phyloP scores from a whole-genome alignment of 371 early-diverging fungal species.

The Umbelopsis sp. region DNA sequence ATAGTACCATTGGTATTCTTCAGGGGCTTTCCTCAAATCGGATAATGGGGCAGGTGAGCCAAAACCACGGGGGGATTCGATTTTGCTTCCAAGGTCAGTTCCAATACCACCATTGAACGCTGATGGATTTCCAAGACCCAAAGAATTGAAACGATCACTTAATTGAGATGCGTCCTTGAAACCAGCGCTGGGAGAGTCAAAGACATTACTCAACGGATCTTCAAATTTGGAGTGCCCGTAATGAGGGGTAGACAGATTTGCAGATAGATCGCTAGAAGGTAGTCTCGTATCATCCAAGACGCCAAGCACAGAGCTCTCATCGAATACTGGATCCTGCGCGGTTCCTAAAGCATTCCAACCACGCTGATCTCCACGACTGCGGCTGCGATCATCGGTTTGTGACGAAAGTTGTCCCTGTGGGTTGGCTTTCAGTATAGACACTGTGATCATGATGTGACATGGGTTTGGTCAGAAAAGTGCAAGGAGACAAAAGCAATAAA shows the following conservation, averaged over 20 bases:
- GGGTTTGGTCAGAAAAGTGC: background rate
- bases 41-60: slow-evolving; percentile 23
- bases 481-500: too few relatives aligned
- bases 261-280: background rate
- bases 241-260: background rate
- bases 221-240: background rate
- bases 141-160: slow-evolving; percentile 19
- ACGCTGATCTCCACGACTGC: background rate
- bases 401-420: background rate
- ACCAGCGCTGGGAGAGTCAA: background rate
- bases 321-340: background rate
- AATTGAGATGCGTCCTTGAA: background rate
- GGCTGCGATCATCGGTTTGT: background rate
- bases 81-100: background rate
- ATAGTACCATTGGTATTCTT: slow-evolving; percentile 74
- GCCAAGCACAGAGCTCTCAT: background rate
- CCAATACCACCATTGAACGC: background rate
- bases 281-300: background rate
- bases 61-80: slow-evolving; percentile 20
- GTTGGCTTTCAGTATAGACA: background rate
- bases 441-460: background rate
- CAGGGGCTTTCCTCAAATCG: slow-evolving; percentile 35
- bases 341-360: background rate
- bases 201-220: background rate
- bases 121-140: slow-evolving; percentile 18